Evolutionary conservation across 1,139 yeast genomes (phyloP).

Genomic region (Saccharomyces pastorianus): DNA sequence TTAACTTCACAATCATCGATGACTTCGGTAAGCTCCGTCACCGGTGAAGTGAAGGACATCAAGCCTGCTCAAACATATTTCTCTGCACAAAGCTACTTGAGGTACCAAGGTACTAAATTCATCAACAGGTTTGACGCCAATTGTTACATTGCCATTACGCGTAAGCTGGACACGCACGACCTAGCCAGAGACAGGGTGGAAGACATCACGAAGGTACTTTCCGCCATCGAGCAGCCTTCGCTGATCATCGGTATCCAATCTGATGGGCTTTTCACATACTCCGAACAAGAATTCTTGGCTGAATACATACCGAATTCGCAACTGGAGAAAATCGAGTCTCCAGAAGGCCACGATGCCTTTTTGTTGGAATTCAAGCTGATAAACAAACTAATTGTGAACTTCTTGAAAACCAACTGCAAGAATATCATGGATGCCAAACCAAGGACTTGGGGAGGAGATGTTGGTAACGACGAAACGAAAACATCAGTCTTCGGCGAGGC

Average conservation of each 20-base stretch:
- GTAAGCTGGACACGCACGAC: slow-evolving; percentile 93
- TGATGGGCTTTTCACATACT: slow-evolving; percentile 85
- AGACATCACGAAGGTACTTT: slow-evolving; percentile 42
- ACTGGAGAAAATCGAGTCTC: slow-evolving; percentile 69
- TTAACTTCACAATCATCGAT: slow-evolving; percentile 24
- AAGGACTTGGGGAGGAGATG: slow-evolving; percentile 34
- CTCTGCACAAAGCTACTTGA: slow-evolving; percentile 87
- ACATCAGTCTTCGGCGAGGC: slow-evolving; percentile 91
- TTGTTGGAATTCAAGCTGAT: slow-evolving; percentile 79
- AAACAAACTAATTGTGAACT: slow-evolving; percentile 59
- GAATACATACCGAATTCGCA: slow-evolving; percentile 60
- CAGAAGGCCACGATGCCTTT: slow-evolving; percentile 98
- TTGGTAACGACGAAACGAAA: slow-evolving; percentile 51
- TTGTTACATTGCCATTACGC: slow-evolving; percentile 86
- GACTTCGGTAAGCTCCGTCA: slow-evolving; percentile 20
- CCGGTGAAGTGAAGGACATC: slow-evolving; percentile 19
- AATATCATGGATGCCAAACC: slow-evolving; percentile 34
- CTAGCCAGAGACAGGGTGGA: slow-evolving; percentile 69
- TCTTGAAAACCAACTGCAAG: slow-evolving; percentile 46
- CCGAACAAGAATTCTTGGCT: slow-evolving; percentile 83
- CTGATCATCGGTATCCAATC: slow-evolving; percentile 82
- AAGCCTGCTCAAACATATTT: slow-evolving; percentile 75
- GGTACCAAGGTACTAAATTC: slow-evolving; percentile 91
- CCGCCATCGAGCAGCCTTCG: slow-evolving; percentile 60
- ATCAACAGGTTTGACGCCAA: slow-evolving; percentile 88